phyloP scores from a whole-genome alignment of 768 basidiomycete genomes.

The Tylopilus intermedius region DNA sequence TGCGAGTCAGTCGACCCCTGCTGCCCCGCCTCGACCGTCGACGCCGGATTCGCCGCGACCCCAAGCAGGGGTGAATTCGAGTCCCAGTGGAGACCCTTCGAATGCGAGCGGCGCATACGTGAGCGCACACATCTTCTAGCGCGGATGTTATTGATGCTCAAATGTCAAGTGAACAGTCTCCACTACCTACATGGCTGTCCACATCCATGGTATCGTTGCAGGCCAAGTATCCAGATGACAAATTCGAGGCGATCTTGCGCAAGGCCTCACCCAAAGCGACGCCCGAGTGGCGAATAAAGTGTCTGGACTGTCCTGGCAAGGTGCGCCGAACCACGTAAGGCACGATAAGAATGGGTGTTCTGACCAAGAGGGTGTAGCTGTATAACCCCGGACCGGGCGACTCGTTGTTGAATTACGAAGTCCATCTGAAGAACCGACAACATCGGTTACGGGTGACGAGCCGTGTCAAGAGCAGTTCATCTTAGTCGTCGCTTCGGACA shows the following conservation, averaged over 20 bases:
- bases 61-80: slow-evolving; percentile 8
- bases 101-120: slow-evolving; percentile 22
- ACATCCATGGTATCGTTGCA: slow-evolving; percentile 64
- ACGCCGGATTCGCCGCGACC: slow-evolving; percentile 25
- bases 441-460: slow-evolving; percentile 72
- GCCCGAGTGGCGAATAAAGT: slow-evolving; percentile 88
- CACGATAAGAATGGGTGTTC: neutral
- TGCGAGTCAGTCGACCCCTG: slow-evolving; percentile 19
- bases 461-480: slow-evolving; percentile 32
- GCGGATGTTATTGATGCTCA: slow-evolving; percentile 31
- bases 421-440: slow-evolving; percentile 83
- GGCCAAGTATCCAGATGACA: slow-evolving; percentile 72
- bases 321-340: slow-evolving; percentile 32
- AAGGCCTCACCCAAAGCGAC: slow-evolving; percentile 50
- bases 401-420: slow-evolving; percentile 84
- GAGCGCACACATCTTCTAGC: slow-evolving; percentile 18
- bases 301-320: slow-evolving; percentile 90
- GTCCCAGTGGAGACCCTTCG: slow-evolving; percentile 15
- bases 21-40: slow-evolving; percentile 20
- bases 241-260: slow-evolving; percentile 70
- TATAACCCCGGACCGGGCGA: slow-evolving; percentile 90
- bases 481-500: slow-evolving; percentile 14
- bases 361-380: slow-evolving; percentile 40
- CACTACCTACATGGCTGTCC: slow-evolving; percentile 72
- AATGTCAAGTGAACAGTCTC: slow-evolving; percentile 33